Evolutionary conservation across 2,329 filamentous ascomycete genomes (phyloP), one percentile per base, ranked within the genome.

Genomic region (Paraconiothyrium brasiliense): DNA sequence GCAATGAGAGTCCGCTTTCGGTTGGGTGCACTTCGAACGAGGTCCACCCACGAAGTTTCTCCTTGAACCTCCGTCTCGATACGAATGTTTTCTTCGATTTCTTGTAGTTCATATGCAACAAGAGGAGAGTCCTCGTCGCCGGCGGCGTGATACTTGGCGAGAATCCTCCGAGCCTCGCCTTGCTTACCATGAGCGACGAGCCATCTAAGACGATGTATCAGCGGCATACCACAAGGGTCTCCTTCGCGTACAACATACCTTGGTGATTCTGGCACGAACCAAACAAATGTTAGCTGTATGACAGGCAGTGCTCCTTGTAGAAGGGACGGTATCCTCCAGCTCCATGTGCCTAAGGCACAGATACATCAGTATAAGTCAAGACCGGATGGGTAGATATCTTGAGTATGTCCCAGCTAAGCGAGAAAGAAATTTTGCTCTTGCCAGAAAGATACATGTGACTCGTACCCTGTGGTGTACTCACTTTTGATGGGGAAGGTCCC

Each of bases 81-180:
- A 48, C 81, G 78, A 52, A 91, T 84, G 6, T 87, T 88, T 68
- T 88, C 83, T 64, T 84, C 85, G 75, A 91, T 91, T 77, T 91
- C 88, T 48, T 84, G 85, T 71, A 85, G 88, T 74, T 91, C 87
- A 69, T 88, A 87, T 66, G 89, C 86, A 4, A 91, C 89, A 0
- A 87, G 85, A 13, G 85, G 77, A 64, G 62, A 43, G 2, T 74
- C 84, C 76, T 64, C 75, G 73, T 75, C 88, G 79, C 88, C 87
- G 37, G 87, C 86, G 10, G 84, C 88, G 68, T 92, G 89, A 67
- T 89, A 87, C 68, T 88, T 86, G 61, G 86, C 84, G 4, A 92
- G 80, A 2, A 89, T 85, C 0, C 81, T 75, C 5, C 90, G 81
- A 2, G 89, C 89, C 68, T 90, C 84, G 24, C 88, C 86, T 63